Conservation (phyloP, 768 basidiomycete genomes). For the Pleurotus ostreatus region DNA sequence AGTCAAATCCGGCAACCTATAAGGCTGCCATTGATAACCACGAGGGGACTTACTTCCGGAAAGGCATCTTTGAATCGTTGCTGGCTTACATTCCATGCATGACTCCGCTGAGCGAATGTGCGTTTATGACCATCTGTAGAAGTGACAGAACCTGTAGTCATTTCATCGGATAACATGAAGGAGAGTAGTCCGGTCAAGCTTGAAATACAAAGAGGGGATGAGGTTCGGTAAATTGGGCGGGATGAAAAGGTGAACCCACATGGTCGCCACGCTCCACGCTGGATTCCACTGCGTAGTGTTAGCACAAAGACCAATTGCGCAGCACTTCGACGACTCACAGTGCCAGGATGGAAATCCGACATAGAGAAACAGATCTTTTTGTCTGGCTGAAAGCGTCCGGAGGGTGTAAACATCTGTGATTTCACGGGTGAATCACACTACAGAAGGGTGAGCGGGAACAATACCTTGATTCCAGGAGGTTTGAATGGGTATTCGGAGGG, state of each 20-base stretch:
- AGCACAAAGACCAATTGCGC: constrained; percentile 1
- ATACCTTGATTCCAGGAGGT: constrained; percentile 92
- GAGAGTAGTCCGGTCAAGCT: constrained; percentile 91
- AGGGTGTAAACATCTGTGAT: constrained; percentile 84
- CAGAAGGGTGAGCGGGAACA: neutral
- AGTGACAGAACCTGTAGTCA: constrained; percentile 91
- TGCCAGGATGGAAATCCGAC: constrained; percentile 92
- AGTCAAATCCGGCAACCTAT: constrained; percentile 6
- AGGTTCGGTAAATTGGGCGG: constrained; percentile 9
- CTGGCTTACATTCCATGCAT: constrained; percentile 80
- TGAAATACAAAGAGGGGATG: constrained; percentile 12
- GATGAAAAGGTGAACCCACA: constrained; percentile 47
- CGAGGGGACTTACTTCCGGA: constrained; percentile 63
- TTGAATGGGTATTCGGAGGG: constrained; percentile 96
- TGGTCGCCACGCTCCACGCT: constrained; percentile 92
- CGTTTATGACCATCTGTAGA: constrained; percentile 78
- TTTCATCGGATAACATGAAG: constrained; percentile 94
- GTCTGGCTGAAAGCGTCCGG: constrained; percentile 87
- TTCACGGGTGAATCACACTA: too few relatives aligned
- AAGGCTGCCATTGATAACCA: constrained; percentile 13
- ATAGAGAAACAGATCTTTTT: constrained; percentile 98
- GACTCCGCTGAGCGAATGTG: constrained; percentile 71
- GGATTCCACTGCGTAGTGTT: constrained; percentile 74
- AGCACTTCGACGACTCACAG: constrained; percentile 49
- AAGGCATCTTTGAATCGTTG: constrained; percentile 84